Base-by-base conservation (phyloP, 2,329 filamentous ascomycete species). In the Cytospora piceae region DNA sequence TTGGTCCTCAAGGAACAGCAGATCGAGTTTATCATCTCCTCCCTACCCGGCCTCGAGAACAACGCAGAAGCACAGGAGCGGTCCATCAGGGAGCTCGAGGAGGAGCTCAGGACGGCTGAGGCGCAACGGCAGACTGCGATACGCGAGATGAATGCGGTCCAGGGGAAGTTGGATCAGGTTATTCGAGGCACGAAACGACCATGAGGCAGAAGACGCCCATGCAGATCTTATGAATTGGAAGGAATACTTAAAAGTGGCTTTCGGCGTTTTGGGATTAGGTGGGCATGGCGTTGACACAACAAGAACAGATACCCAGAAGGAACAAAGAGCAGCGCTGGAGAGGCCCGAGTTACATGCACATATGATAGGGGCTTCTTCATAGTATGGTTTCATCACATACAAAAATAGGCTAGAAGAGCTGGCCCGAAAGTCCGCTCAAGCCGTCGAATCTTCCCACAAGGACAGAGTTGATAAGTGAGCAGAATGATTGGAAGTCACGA, bases 1-100 rank as follows among this genome's bases (percentile, higher is more conserved):
- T 81, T 95, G 31, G 88, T 94, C 65, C 76, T 91, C 65, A 93
- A 94, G 73, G 90, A 93, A 72, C 91, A 94, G 78, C 90, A 94
- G 78, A 93, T 95, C 68, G 92, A 95, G 75, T 82, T 86, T 54
- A 79, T 95, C 57, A 91, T 94, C 65, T 90, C 88, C 20, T 86
- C 84, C 27, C 81, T 96, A 2, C 92, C 92, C 0, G 92, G 92
- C 0, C 80, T 95, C 27, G 90, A 92, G 54, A 91, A 89, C 68
- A 94, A 90, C 72, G 90, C 94, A 75, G 82, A 85, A 68, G 90
- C 93, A 72, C 92, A 96, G 76, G 85, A 91, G 73, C 82, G 84
- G 69, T 84, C 85, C 65, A 88, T 91, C 66, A 83, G 81, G 70
- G 86, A 88, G 66, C 76, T 91, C 27, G 88, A 90, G 71, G 85